Base-by-base conservation (phyloP, 176 grass and related monocot species). In the Leersia perrieri region DNA sequence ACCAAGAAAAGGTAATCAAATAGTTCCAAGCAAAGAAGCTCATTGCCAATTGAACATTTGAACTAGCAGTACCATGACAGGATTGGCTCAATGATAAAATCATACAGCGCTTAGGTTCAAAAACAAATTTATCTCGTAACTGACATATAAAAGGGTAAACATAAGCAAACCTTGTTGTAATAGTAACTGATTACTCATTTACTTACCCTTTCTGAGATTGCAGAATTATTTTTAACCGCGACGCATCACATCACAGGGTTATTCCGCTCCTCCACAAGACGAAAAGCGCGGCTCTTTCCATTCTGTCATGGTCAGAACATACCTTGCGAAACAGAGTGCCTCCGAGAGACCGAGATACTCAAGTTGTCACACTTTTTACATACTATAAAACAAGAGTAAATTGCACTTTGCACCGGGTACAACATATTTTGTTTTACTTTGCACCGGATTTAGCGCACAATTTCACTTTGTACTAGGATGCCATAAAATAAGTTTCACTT, bases 201-300 rank as follows among this genome's bases (percentile, higher is more conserved):
- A 45, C 42, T 45, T 45, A 3, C 4, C 0, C 42, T 45, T 45
- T 45, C 42, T n/a, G 42, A 23, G 57, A 40, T 18, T 11, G 5
- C 69, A 74, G 11, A 68, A 45, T 36, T n/a, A n/a, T n/a, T n/a
- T n/a, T 49, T 12, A 78, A 88, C 32, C 40, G 66, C 8, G 34
- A 40, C 58, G 33, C 67, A 55, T 45, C 39, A 11, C 7, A 41
- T 1, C 9, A 41, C 39, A 41, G 39, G 7, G 39, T 11, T 2
- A 12, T 12, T 41, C 49, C 20, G 20, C 49, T 53, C 20, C 49
- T 53, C 6, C 12, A 41, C 10, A 6, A 7, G 49, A 53, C 8
- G 18, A 53, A 53, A 53, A 53, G 47, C 49, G 49, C 20, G 8
- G 20, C 7, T 22, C 5, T 41, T 41, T 41, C 39, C 20, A 53